phyloP scores from a whole-genome alignment of 768 basidiomycete genomes.

The Auriscalpium vulgare region DNA sequence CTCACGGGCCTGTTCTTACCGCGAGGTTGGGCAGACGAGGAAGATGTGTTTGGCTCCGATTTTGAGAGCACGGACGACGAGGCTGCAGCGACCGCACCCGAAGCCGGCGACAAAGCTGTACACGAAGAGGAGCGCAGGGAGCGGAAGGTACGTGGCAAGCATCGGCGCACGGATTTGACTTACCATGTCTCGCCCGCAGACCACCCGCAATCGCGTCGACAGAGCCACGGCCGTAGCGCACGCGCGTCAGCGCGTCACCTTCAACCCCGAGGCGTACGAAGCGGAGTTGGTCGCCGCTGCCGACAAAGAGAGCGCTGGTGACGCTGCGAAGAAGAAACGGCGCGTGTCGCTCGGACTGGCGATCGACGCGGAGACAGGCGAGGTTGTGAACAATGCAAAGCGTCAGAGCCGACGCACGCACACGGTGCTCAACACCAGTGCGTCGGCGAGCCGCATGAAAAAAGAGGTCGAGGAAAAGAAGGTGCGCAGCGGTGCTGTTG shows the following conservation, averaged over 20 bases:
- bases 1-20: too few relatives aligned
- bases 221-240: conserved; percentile 61
- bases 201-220: conserved; percentile 47
- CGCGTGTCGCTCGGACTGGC: conserved; percentile 48
- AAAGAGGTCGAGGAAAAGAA: conserved; percentile 58
- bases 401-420: conserved; percentile 59
- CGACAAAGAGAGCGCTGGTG: conserved; percentile 4
- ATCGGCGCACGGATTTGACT: neutral
- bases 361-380: conserved; percentile 54
- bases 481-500: conserved; percentile 26
- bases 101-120: conserved; percentile 47
- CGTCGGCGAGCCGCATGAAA: conserved; percentile 53
- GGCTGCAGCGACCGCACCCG: conserved; percentile 39
- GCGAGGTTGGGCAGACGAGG: conserved; percentile 47
- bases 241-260: conserved; percentile 56
- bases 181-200: conserved; percentile 27
- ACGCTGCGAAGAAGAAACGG: conserved; percentile 30
- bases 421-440: conserved; percentile 65
- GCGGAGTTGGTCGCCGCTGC: conserved; percentile 17
- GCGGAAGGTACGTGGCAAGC: conserved; percentile 33
- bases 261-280: conserved; percentile 43
- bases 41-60: conserved; percentile 76
- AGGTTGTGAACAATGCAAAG: conserved; percentile 35
- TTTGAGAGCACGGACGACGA: conserved; percentile 82
- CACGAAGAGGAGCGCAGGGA: conserved; percentile 51